phyloP scores from a whole-genome alignment of 2,329 filamentous ascomycete species.

The Ascochyta clinopodiicola region DNA sequence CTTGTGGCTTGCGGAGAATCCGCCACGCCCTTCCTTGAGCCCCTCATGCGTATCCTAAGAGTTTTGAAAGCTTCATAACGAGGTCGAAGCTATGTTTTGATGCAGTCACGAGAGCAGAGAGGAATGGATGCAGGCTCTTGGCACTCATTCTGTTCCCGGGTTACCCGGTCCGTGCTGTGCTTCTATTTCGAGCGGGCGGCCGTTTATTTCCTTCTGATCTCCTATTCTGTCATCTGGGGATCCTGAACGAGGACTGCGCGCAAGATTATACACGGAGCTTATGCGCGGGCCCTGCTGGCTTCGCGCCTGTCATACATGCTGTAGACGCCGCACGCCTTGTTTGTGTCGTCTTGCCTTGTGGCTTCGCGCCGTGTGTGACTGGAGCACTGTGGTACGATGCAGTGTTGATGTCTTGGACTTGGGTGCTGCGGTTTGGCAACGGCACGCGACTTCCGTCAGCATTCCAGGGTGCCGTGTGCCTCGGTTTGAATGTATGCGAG shows the following conservation, averaged over 20 bases:
- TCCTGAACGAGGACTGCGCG: constrained; percentile 1
- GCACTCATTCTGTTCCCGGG: constrained; percentile 4
- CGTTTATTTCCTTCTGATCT: constrained; percentile 1
- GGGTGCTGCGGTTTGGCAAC: neutral
- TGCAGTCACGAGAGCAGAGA: constrained; percentile 6
- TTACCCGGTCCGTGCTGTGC: constrained; percentile 13
- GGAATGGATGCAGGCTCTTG: constrained; percentile 6
- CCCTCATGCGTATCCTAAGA: neutral
- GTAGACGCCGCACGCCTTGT: neutral
- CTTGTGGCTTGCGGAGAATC: neutral
- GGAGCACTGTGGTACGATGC: neutral
- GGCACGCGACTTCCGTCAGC: constrained; percentile 9
- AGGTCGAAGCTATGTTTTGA: neutral
- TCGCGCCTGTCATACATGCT: neutral
- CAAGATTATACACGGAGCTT: neutral
- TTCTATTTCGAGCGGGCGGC: constrained; percentile 11
- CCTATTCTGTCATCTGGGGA: constrained; percentile 8
- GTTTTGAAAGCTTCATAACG: neutral
- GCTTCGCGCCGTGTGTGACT: neutral
- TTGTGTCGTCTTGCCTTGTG: neutral
- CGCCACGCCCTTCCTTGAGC: neutral
- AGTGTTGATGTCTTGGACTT: neutral
- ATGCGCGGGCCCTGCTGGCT: neutral
- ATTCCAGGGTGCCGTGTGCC: neutral
- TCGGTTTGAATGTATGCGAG: neutral